Evolutionary conservation across 2,329 filamentous ascomycete genomes (phyloP).

Genomic region (Fusarium pseudoanthophilum): DNA sequence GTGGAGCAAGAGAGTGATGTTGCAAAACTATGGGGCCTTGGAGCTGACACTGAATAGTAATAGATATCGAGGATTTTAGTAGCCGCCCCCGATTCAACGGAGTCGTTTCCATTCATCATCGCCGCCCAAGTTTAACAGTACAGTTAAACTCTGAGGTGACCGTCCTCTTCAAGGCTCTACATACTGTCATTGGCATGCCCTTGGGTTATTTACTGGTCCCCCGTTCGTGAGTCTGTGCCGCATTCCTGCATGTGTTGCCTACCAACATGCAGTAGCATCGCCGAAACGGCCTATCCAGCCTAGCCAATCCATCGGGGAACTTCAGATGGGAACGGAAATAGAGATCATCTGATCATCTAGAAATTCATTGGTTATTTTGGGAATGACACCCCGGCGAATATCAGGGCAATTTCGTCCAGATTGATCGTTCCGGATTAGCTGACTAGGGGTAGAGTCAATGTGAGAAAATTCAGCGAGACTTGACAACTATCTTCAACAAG

Average conservation of each 20-base stretch:
- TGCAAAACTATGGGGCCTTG: background rate
- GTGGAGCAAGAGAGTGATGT: background rate
- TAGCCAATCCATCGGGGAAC: background rate
- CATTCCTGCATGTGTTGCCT: background rate
- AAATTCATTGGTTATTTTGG: background rate
- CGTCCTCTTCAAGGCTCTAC: background rate
- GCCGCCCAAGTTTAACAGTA: background rate
- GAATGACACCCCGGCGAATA: background rate
- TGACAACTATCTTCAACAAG: background rate
- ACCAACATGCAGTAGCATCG: background rate
- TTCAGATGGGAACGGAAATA: background rate
- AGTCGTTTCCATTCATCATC: background rate
- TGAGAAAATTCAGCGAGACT: background rate
- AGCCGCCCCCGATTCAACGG: background rate
- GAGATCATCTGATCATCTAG: background rate
- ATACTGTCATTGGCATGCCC: background rate
- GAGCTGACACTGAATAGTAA: background rate
- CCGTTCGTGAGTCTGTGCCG: background rate
- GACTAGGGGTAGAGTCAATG: background rate
- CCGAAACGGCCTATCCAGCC: background rate
- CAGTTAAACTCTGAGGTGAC: background rate
- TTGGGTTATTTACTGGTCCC: background rate
- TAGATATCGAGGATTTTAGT: background rate
- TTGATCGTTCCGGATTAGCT: background rate
- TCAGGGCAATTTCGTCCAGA: background rate